Evolutionary conservation across 345 rosid genomes (phyloP), one percentile per base, ranked within the genome.

Genomic region (Dovyalis caffra): DNA sequence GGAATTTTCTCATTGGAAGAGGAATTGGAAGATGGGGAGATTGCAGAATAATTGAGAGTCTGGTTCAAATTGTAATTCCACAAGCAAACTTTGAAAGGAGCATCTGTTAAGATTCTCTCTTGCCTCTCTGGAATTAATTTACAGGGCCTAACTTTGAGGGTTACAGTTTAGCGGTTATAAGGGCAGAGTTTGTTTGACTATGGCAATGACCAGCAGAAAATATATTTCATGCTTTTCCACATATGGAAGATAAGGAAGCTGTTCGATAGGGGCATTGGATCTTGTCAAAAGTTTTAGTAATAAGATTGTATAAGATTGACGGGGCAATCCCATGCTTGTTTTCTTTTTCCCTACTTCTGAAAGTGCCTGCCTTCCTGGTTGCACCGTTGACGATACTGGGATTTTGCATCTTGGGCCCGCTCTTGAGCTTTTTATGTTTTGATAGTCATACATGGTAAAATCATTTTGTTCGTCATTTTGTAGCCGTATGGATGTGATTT

Each of bases 1-100:
- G 72, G 64, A 61, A 73, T 34, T 62, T 64, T 72, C 38, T 23
- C 69, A 31, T 68, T 23, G 69, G 77, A 21, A 8, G 87, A 86
- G 73, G 99, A 86, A 70, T 79, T 89, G 73, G 99, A 95, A 87
- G 99, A 95, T 80, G 97, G 95, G 26, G 99, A 92, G 77, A 91
- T 92, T 77, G 76, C 74, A 21, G 88, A 92, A 66, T 91, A 81
- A 68, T 67, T 56, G 21, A 0, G 5, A n/a, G 15, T 12, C 35
- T 38, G 26, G 23, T 66, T 21, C 21, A 16, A 35, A 28, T 26
- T 20, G 29, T 18, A 51, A 7, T 66, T 34, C 18, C 10, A 16
- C 26, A 9, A 3, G 23, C 45, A 45, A 29, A 49, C 14, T 34
- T n/a, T 74, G 14, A 25, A 8, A 45, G 63, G 66, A 57, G 66